A percentile compares a stretch with the other conserved stretches of the same genome.
Conservation (phyloP, 2,329 filamentous ascomycete genomes). For the Aspergillus novofumigatus region DNA sequence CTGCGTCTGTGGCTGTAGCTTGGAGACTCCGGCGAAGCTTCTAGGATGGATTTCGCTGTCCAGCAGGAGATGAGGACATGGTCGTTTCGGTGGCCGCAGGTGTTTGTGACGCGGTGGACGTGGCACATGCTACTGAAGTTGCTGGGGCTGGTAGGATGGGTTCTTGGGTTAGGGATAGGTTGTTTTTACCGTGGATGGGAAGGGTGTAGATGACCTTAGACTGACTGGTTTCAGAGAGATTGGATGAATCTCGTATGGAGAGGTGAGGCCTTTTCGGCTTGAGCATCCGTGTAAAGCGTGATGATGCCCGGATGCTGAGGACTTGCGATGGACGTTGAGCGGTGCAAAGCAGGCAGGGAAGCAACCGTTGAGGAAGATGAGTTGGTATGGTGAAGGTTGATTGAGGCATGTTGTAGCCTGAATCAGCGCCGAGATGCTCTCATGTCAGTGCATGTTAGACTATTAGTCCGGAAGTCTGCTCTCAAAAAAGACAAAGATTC, state of each 20-base stretch:
- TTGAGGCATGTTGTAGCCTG: neutral
- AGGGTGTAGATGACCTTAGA: neutral
- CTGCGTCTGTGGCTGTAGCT: neutral
- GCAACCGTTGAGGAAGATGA: neutral
- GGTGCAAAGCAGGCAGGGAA: neutral
- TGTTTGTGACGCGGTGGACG: constrained; percentile 19
- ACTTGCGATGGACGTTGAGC: neutral
- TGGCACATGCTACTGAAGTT: constrained; percentile 14
- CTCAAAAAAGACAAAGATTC: neutral
- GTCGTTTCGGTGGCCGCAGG: constrained; percentile 21
- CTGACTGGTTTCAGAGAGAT: neutral
- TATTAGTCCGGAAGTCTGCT: neutral
- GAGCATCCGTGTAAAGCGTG: neutral
- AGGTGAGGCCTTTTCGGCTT: neutral
- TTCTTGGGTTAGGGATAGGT: neutral
- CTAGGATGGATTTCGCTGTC: constrained; percentile 7
- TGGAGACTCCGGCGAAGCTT: neutral
- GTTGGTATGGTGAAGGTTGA: neutral
- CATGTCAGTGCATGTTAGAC: neutral
- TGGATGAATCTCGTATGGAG: neutral
- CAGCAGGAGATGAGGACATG: constrained; percentile 17
- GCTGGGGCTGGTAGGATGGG: neutral
- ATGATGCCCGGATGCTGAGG: neutral
- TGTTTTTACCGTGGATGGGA: neutral
- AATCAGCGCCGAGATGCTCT: neutral